These are phyloP conservation scores for Aspergillus phoenicis DNA, from an alignment of 2,329 filamentous ascomycete genomes.

Conservation along the genomic window DNA sequence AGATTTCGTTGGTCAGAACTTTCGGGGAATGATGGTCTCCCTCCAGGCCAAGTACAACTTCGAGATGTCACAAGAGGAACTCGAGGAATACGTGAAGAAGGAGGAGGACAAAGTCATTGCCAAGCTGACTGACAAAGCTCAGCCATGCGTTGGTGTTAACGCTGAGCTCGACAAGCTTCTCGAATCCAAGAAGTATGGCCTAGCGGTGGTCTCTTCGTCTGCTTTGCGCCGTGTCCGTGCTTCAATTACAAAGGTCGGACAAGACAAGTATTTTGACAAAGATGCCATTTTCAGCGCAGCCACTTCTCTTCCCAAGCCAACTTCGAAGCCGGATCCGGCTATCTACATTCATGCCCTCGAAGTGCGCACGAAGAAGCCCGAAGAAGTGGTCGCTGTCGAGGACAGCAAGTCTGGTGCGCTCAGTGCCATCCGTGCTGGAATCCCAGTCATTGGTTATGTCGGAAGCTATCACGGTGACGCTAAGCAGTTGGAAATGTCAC, in stretches of 20 bases:
- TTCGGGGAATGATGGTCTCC: constrained; percentile 83
- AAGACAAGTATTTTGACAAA: constrained; percentile 76
- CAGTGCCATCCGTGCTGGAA: constrained; percentile 74
- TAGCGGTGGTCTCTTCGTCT: constrained; percentile 80
- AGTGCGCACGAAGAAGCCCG: constrained; percentile 69
- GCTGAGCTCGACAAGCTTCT: constrained; percentile 67
- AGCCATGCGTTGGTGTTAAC: constrained; percentile 70
- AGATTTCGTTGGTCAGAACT: constrained; percentile 93
- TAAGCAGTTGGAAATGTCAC: constrained; percentile 67
- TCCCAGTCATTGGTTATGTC: constrained; percentile 82
- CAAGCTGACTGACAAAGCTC: constrained; percentile 70
- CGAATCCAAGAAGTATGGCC: constrained; percentile 64
- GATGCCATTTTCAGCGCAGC: constrained; percentile 81
- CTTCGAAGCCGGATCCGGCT: constrained; percentile 86
- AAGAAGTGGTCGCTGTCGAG: constrained; percentile 79
- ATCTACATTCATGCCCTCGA: constrained; percentile 81
- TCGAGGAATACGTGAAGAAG: constrained; percentile 71
- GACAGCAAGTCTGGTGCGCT: constrained; percentile 85
- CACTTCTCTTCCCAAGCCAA: constrained; percentile 74
- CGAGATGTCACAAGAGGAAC: constrained; percentile 65
- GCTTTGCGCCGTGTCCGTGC: constrained; percentile 77
- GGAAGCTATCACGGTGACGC: constrained; percentile 68
- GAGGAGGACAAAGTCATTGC: constrained; percentile 84
- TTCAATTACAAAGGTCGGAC: constrained; percentile 75
- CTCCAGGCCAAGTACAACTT: constrained; percentile 78